Conservation (phyloP, 2,329 filamentous ascomycete genomes). For the Ceratocystis colombiana region DNA sequence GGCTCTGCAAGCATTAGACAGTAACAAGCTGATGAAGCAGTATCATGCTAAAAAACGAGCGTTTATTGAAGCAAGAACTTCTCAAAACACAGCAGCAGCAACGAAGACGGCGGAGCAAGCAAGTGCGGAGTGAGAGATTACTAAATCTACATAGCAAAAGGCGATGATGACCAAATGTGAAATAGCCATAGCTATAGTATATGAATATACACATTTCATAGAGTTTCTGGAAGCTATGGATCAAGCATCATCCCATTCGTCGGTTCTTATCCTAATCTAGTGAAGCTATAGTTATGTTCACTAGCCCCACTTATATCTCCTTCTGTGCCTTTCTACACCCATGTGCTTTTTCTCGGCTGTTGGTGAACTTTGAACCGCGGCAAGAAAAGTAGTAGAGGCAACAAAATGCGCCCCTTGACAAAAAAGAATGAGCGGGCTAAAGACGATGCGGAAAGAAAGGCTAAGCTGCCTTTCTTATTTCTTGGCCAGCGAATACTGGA, state of each 20-base stretch:
- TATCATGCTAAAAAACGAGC: conserved; percentile 42
- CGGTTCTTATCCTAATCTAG: too few relatives aligned
- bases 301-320: background rate
- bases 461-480: background rate
- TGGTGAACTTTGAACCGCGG: conserved; percentile 16
- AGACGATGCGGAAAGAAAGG: background rate
- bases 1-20: conserved; percentile 52
- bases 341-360: conserved; percentile 11
- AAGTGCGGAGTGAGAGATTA: conserved; percentile 1
- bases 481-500: background rate
- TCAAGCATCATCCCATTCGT: too few relatives aligned
- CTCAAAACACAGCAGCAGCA: background rate
- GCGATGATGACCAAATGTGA: background rate
- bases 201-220: background rate
- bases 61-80: conserved; percentile 32
- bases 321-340: background rate
- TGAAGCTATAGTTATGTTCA: background rate
- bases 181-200: background rate
- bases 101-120: conserved; percentile 15
- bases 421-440: background rate
- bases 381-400: background rate
- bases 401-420: conserved; percentile 1
- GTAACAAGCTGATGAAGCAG: conserved; percentile 52
- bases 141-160: background rate
- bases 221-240: background rate